Conservation (phyloP, 176 grass and related monocot genomes). For the Aegilops tauschii region DNA sequence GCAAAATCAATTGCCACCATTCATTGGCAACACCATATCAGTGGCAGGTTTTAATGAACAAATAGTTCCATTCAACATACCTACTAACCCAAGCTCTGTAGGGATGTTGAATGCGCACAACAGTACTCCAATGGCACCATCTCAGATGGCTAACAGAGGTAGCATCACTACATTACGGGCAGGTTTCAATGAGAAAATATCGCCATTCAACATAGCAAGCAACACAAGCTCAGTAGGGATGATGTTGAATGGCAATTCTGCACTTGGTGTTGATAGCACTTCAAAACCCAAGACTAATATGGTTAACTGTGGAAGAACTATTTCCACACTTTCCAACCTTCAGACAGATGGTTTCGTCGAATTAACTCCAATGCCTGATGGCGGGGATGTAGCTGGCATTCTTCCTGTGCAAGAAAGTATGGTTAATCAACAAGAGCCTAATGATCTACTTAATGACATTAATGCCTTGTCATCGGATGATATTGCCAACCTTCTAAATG, state of each 20-base stretch:
- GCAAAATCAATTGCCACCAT: not conserved
- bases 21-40: not conserved
- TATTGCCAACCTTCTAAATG: not conserved
- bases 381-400: not conserved
- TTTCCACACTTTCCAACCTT: slow-evolving; percentile 5
- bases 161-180: too few species aligned
- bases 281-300: too few species aligned
- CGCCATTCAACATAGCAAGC: too few species aligned
- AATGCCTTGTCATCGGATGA: not conserved
- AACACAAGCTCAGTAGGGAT: too few species aligned
- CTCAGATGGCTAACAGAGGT: not conserved
- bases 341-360: not conserved
- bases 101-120: not conserved
- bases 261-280: too few species aligned
- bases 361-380: not conserved
- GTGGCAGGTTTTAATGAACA: not conserved
- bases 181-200: too few species aligned
- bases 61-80: not conserved
- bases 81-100: not conserved
- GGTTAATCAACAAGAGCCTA: not conserved
- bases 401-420: not conserved
- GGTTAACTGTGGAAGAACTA: slow-evolving; percentile 1
- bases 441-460: not conserved
- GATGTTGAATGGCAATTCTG: too few species aligned
- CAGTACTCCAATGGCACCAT: not conserved